A percentile compares a stretch with the other conserved stretches of the same genome.
These are phyloP conservation scores for Penstemon barbatus DNA, from an alignment of 257 asterid species.

Conservation along the genomic window DNA sequence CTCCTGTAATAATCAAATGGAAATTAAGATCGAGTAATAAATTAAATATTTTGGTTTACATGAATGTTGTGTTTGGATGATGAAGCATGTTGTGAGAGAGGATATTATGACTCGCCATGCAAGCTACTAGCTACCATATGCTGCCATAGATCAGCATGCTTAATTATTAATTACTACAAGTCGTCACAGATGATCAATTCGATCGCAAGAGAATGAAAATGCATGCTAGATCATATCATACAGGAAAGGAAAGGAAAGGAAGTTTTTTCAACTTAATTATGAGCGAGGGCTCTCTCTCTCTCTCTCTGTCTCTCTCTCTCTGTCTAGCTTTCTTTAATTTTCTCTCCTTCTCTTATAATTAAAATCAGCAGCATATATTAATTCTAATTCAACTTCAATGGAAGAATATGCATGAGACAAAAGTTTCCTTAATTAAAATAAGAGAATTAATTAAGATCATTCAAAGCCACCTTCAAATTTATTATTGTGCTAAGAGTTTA, in stretches of 20 bases:
- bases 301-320: not conserved
- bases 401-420: not conserved
- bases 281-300: constrained; percentile 4
- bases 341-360: constrained; percentile 35
- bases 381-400: constrained; percentile 27
- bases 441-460: not conserved
- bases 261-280: not conserved
- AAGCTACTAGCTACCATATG: constrained; percentile 1
- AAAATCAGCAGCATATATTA: not conserved
- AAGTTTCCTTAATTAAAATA: not conserved
- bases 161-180: too few relatives aligned
- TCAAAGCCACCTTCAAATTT: too few relatives aligned
- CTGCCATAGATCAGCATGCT: too few relatives aligned
- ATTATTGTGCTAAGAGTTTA: not conserved
- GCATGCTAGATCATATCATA: too few relatives aligned
- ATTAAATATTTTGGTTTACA: constrained; percentile 37
- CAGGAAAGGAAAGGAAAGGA: too few relatives aligned
- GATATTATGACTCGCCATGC: constrained; percentile 81
- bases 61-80: constrained; percentile 50
- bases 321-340: constrained; percentile 29
- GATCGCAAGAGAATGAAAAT: too few relatives aligned
- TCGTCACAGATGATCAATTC: too few relatives aligned
- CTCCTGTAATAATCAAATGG: constrained; percentile 29
- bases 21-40: not conserved
- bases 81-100: constrained; percentile 53